These are phyloP conservation scores for maize (Zea mays) DNA, from an alignment of 176 grass and related monocot species.

Conservation along the genomic window DNA sequence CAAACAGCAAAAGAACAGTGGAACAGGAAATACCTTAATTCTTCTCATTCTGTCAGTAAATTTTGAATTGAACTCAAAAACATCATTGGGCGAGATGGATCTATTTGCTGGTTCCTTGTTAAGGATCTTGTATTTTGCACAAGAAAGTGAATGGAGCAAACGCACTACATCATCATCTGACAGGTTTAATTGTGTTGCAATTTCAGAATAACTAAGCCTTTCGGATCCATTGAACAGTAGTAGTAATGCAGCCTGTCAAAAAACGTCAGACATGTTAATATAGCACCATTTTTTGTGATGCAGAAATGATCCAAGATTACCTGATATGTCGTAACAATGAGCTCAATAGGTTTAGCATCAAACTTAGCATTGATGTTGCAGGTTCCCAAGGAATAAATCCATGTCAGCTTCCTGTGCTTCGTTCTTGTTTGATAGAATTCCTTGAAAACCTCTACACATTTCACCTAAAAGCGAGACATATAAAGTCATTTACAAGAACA, in stretches of 20 bases:
- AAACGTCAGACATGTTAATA: background rate
- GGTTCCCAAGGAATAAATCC: conserved; percentile 98
- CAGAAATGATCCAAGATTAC: conserved; percentile 32
- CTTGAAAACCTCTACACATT: conserved; percentile 91
- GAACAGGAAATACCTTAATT: conserved; percentile 70
- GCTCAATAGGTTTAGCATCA: conserved; percentile 71
- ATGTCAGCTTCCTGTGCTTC: conserved; percentile 91
- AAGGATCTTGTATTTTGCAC: conserved; percentile 96
- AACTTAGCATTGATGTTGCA: conserved; percentile 88
- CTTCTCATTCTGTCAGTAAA: conserved; percentile 92
- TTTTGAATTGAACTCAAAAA: conserved; percentile 92
- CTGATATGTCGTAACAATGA: conserved; percentile 96
- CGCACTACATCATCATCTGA: conserved; percentile 95
- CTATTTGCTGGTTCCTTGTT: conserved; percentile 86
- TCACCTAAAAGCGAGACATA: conserved; percentile 60
- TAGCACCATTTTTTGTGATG: background rate
- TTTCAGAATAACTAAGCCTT: conserved; percentile 85
- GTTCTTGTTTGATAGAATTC: conserved; percentile 92
- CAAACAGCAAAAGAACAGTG: conserved; percentile 11
- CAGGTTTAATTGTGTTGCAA: conserved; percentile 85
- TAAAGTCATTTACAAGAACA: background rate
- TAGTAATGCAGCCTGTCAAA: conserved; percentile 73
- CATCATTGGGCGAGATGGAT: conserved; percentile 69
- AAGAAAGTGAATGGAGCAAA: conserved; percentile 96
- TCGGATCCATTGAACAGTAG: conserved; percentile 85